Percentiles rank a stretch among this genome's conserved stretches.
Conservation (phyloP, 2,329 filamentous ascomycete genomes). For the Penicillium sp. region DNA sequence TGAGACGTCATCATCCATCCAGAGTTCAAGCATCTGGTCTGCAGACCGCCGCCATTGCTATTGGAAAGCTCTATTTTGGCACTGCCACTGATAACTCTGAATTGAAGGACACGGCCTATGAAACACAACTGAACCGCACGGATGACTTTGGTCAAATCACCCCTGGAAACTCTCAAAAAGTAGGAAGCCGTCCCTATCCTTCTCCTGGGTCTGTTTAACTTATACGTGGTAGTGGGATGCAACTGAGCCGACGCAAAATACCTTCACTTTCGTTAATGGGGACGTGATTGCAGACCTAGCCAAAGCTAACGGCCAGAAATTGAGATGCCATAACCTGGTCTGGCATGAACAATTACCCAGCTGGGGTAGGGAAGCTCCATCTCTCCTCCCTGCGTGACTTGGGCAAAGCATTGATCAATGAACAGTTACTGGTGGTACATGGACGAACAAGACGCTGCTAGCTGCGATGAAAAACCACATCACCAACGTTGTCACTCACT, state of each 20-base stretch:
- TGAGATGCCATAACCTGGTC: conserved; percentile 62
- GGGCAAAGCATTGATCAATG: neutral
- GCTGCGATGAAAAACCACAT: conserved; percentile 52
- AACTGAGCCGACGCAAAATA: conserved; percentile 56
- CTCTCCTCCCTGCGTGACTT: neutral
- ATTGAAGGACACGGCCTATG: conserved; percentile 55
- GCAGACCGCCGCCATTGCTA: conserved; percentile 47
- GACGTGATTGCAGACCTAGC: conserved; percentile 49
- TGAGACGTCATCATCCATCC: neutral
- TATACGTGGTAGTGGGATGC: conserved; percentile 53
- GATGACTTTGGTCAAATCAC: conserved; percentile 64
- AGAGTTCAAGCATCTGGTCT: conserved; percentile 26
- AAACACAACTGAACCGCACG: conserved; percentile 56
- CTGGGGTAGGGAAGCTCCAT: conserved; percentile 61
- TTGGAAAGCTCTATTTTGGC: conserved; percentile 56
- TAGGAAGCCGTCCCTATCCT: conserved; percentile 7
- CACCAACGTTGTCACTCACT: conserved; percentile 37
- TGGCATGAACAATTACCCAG: conserved; percentile 50
- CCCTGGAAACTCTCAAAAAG: conserved; percentile 61
- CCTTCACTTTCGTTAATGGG: conserved; percentile 59
- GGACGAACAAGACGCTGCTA: conserved; percentile 59
- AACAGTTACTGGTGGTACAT: conserved; percentile 48
- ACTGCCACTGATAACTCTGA: conserved; percentile 60
- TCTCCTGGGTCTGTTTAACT: too few relatives aligned
- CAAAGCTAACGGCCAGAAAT: conserved; percentile 43